Conservation (phyloP, 73 alveolate species). For the Loxodes magnus region DNA sequence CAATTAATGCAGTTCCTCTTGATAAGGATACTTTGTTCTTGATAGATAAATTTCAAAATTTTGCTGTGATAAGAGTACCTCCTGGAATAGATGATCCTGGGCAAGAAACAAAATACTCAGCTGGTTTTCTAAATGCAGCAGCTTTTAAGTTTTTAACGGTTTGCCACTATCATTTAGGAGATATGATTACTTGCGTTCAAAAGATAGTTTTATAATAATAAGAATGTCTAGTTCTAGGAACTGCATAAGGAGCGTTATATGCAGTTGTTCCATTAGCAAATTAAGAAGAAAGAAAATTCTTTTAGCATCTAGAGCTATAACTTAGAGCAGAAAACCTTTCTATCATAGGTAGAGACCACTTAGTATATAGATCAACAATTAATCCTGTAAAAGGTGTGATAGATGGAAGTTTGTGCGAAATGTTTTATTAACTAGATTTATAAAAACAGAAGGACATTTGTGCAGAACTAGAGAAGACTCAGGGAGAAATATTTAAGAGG, state of each 20-base stretch:
- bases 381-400: constrained; percentile 18
- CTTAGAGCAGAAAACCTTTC: constrained; percentile 93
- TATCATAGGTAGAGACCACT: constrained; percentile 97
- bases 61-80: constrained; percentile 89
- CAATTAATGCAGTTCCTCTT: constrained; percentile 64
- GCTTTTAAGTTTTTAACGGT: constrained; percentile 85
- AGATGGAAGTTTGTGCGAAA: constrained; percentile 98
- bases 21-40: constrained; percentile 94
- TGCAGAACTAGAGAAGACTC: constrained; percentile 84
- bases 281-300: constrained; percentile 93
- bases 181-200: constrained; percentile 74
- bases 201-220: constrained; percentile 61
- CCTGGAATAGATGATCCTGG: constrained; percentile 87
- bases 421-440: constrained; percentile 54
- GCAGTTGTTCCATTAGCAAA: constrained; percentile 87
- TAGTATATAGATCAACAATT: constrained; percentile 77
- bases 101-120: constrained; percentile 92
- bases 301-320: constrained; percentile 97
- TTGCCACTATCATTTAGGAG: constrained; percentile 90
- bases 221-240: constrained; percentile 80
- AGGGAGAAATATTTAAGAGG: constrained; percentile 83
- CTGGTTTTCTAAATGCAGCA: constrained; percentile 95
- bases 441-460: constrained; percentile 83
- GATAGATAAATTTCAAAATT: constrained; percentile 93
- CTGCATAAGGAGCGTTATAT: constrained; percentile 87